Evolutionary conservation across 257 asterid species (phyloP).

Genomic region (Solanum boliviense): DNA sequence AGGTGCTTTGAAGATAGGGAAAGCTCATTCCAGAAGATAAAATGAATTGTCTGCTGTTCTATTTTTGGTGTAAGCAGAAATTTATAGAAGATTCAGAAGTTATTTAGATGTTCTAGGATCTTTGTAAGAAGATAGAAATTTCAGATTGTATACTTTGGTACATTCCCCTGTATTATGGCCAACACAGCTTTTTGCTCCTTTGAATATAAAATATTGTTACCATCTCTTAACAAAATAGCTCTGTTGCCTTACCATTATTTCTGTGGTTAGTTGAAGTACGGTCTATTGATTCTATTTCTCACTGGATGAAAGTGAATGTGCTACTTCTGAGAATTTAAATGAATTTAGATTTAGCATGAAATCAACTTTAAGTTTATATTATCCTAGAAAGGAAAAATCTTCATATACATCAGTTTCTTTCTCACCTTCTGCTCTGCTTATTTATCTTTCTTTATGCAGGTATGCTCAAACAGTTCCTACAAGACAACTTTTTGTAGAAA

Average conservation of each 20-base stretch:
- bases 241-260: background rate
- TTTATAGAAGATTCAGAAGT: background rate
- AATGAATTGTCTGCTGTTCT: background rate
- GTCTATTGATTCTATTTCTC: background rate
- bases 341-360: background rate
- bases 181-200: background rate
- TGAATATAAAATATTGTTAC: background rate
- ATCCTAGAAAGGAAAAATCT: background rate
- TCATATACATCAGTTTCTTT: background rate
- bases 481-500: constrained; percentile 49
- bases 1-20: background rate
- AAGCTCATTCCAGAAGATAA: background rate
- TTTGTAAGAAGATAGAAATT: background rate
- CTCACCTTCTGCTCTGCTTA: background rate
- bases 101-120: background rate
- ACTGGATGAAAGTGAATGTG: background rate
- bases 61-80: background rate
- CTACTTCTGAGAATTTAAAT: background rate
- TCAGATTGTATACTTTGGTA: background rate
- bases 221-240: background rate
- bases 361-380: background rate
- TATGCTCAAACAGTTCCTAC: constrained; percentile 46
- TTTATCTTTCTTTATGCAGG: constrained; percentile 21
- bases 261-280: background rate
- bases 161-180: background rate